phyloP scores from a whole-genome alignment of 768 basidiomycete species.

The Phylloporus rhodoxanthus region DNA sequence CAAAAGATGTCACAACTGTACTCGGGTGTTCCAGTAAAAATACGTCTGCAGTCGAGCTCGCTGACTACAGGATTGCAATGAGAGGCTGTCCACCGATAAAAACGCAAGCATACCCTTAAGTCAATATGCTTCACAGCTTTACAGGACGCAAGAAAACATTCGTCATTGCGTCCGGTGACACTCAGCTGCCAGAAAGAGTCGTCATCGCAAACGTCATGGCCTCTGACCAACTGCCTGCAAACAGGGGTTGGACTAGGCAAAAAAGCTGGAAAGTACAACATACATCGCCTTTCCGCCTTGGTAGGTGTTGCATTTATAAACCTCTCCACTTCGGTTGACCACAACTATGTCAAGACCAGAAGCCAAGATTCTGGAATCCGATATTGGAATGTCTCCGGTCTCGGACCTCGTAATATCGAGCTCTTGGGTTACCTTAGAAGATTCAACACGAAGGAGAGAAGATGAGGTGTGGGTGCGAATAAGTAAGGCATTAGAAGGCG shows the following conservation, averaged over 20 bases:
- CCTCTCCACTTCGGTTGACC: constrained; percentile 47
- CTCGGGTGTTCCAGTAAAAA: constrained; percentile 31
- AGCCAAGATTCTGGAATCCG: constrained; percentile 43
- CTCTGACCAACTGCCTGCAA: constrained; percentile 19
- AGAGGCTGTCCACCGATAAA: not conserved
- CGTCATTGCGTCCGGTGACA: constrained; percentile 28
- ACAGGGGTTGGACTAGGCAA: not conserved
- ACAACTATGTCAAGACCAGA: constrained; percentile 33
- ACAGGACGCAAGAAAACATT: constrained; percentile 45
- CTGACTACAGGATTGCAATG: constrained; percentile 27
- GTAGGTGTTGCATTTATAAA: constrained; percentile 43
- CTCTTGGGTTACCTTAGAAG: constrained; percentile 28
- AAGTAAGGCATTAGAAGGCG: constrained; percentile 21
- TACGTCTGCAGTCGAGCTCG: constrained; percentile 24
- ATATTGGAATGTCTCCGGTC: constrained; percentile 35
- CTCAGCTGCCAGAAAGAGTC: constrained; percentile 53
- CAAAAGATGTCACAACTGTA: constrained; percentile 50
- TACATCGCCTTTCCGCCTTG: constrained; percentile 38
- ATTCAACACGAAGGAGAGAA: constrained; percentile 33
- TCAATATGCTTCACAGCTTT: constrained; percentile 44
- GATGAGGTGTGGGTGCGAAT: constrained; percentile 46
- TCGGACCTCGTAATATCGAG: constrained; percentile 37
- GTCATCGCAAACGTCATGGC: constrained; percentile 3
- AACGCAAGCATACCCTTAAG: constrained; percentile 42
- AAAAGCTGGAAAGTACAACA: constrained; percentile 13